Conservation (phyloP, 73 alveolate species). For the Paramecium biaurelia region DNA sequence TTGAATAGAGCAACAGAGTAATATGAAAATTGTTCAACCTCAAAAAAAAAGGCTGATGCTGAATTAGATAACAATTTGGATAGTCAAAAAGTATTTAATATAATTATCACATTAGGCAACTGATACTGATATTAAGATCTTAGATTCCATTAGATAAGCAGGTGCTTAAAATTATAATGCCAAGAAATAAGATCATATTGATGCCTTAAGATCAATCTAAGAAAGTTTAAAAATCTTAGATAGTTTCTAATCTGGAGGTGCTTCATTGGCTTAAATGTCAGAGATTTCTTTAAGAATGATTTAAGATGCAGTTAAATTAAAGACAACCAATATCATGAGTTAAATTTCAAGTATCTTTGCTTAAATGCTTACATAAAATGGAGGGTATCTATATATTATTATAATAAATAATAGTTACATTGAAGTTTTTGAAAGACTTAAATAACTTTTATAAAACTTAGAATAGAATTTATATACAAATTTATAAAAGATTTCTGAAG, state of each 20-base stretch:
- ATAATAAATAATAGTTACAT: neutral
- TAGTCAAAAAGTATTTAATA: neutral
- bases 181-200: constrained; percentile 45
- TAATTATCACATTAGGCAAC: neutral
- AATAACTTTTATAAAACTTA: constrained; percentile 26
- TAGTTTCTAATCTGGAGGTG: constrained; percentile 54
- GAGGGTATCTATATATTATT: neutral
- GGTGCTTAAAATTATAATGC: constrained; percentile 43
- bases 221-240: constrained; percentile 46
- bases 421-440: constrained; percentile 50
- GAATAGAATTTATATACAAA: constrained; percentile 42
- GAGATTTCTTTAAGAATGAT: constrained; percentile 39
- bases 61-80: constrained; percentile 53
- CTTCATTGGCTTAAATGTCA: constrained; percentile 49
- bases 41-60: constrained; percentile 51
- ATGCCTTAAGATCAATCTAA: constrained; percentile 44
- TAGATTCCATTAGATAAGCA: constrained; percentile 35
- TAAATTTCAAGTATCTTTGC: constrained; percentile 45
- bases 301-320: constrained; percentile 41
- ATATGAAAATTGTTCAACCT: constrained; percentile 48
- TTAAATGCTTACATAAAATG: constrained; percentile 49
- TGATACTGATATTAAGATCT: constrained; percentile 51
- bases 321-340: constrained; percentile 27
- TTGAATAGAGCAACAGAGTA: constrained; percentile 53
- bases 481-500: constrained; percentile 50